Percentiles rank a stretch among this genome's conserved stretches.
Conservation (phyloP, 768 basidiomycete species). For the Daedaleopsis sinensis region DNA sequence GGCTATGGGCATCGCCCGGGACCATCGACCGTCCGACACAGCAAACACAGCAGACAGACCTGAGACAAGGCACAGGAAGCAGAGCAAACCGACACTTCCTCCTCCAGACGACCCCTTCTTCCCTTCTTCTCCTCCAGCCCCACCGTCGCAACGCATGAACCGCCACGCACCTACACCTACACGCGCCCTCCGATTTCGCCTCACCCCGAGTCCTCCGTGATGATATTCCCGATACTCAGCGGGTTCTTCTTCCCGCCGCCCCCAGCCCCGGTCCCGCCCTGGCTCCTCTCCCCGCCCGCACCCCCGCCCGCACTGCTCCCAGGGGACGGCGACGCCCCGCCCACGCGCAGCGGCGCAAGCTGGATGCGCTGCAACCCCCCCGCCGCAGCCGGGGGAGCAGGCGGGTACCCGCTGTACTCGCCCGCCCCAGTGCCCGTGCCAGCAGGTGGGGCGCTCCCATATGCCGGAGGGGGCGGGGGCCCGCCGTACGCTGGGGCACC, state of each 20-base stretch:
- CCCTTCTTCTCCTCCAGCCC: too few species aligned
- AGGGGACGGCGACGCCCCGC: slow-evolving; percentile 22
- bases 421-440: neutral
- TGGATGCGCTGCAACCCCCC: slow-evolving; percentile 44
- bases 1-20: too few species aligned
- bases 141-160: too few species aligned
- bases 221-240: slow-evolving; percentile 36
- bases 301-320: slow-evolving; percentile 6
- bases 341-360: slow-evolving; percentile 53
- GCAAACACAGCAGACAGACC: too few species aligned
- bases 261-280: neutral
- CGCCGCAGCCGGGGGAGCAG: slow-evolving; percentile 1
- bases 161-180: too few species aligned
- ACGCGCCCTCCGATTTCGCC: too few species aligned
- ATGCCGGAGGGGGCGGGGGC: slow-evolving; percentile 11
- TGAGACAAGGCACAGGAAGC: too few species aligned
- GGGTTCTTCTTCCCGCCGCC: slow-evolving; percentile 32
- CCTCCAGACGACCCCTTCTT: too few species aligned
- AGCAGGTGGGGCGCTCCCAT: slow-evolving; percentile 1
- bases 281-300: slow-evolving; percentile 6
- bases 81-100: too few species aligned
- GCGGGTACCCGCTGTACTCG: slow-evolving; percentile 6
- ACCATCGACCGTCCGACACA: too few species aligned
- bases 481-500: slow-evolving; percentile 1
- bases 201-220: slow-evolving; percentile 28